Percentiles rank a stretch among this genome's conserved stretches.
Conservation (phyloP, 371 early-diverging fungal genomes). For the Lichtheimia ornata region DNA sequence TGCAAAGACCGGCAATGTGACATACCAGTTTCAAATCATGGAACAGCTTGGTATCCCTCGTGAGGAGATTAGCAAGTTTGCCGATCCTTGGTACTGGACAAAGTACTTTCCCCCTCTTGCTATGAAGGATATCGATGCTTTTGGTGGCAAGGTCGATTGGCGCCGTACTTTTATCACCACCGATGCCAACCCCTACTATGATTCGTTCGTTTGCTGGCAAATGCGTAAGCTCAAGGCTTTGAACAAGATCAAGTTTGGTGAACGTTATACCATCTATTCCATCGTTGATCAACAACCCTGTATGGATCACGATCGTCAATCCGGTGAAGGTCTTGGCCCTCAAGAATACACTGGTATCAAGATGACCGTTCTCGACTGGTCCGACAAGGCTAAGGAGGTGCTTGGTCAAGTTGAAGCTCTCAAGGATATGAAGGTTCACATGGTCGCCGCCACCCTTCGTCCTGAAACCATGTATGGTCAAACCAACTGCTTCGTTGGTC, state of each 20-base stretch:
- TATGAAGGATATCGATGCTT: slow-evolving; percentile 77
- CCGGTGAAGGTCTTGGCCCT: slow-evolving; percentile 98
- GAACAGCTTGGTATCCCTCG: slow-evolving; percentile 86
- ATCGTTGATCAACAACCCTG: slow-evolving; percentile 98
- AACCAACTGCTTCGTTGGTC: slow-evolving; percentile 97
- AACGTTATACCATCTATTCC: slow-evolving; percentile 98
- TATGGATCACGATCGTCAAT: slow-evolving; percentile 99
- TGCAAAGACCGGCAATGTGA: slow-evolving; percentile 83
- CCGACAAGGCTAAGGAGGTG: slow-evolving; percentile 53
- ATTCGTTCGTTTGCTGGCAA: slow-evolving; percentile 99
- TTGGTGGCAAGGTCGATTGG: slow-evolving; percentile 98
- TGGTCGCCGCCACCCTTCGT: slow-evolving; percentile 97
- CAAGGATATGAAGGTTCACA: slow-evolving; percentile 75
- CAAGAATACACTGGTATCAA: slow-evolving; percentile 96
- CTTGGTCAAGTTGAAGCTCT: slow-evolving; percentile 59
- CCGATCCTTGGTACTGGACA: slow-evolving; percentile 96
- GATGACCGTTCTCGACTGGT: slow-evolving; percentile 79
- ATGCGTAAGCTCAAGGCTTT: slow-evolving; percentile 89
- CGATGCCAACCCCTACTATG: slow-evolving; percentile 99
- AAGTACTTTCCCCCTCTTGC: slow-evolving; percentile 95
- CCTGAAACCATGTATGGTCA: slow-evolving; percentile 99
- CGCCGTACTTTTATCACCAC: slow-evolving; percentile 99
- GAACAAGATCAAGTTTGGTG: slow-evolving; percentile 95
- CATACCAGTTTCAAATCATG: slow-evolving; percentile 98
- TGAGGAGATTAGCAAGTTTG: slow-evolving; percentile 93